Evolutionary conservation across 768 basidiomycete genomes (phyloP).

Genomic region (Scleroderma bovista): DNA sequence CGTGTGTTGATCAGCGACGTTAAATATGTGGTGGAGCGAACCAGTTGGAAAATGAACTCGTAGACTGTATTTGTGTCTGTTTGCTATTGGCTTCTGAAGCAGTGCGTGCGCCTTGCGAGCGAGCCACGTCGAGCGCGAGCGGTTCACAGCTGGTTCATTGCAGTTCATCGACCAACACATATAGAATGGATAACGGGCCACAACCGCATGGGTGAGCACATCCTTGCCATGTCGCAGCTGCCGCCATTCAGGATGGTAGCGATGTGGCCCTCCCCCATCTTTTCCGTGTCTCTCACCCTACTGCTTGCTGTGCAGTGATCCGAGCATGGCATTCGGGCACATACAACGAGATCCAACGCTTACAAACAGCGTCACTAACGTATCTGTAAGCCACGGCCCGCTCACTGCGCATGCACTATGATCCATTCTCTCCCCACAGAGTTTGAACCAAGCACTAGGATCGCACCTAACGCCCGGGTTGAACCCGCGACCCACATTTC

Average conservation of each 20-base stretch:
- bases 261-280: slow-evolving; percentile 6
- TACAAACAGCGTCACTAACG: slow-evolving; percentile 39
- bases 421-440: slow-evolving; percentile 35
- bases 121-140: slow-evolving; percentile 29
- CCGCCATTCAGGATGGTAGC: neutral
- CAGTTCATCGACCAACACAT: slow-evolving; percentile 23
- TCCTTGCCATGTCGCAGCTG: slow-evolving; percentile 1
- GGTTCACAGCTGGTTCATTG: slow-evolving; percentile 33
- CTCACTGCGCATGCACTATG: slow-evolving; percentile 18
- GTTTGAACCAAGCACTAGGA: slow-evolving; percentile 57
- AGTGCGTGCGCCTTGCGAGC: slow-evolving; percentile 18
- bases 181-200: slow-evolving; percentile 25
- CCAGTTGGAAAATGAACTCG: slow-evolving; percentile 9
- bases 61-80: slow-evolving; percentile 7
- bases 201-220: slow-evolving; percentile 30
- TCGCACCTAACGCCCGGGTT: slow-evolving; percentile 41
- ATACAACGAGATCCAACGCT: slow-evolving; percentile 52
- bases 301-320: slow-evolving; percentile 39
- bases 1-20: neutral
- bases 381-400: slow-evolving; percentile 51
- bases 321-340: slow-evolving; percentile 57
- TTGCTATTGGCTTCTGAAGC: slow-evolving; percentile 15
- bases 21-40: slow-evolving; percentile 9
- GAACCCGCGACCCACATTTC: slow-evolving; percentile 27
- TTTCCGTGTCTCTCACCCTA: slow-evolving; percentile 12